Percentiles rank a stretch among this genome's conserved stretches.
These are phyloP conservation scores for Calonectria crousiana DNA, from an alignment of 2,329 filamentous ascomycete species.

Conservation along the genomic window DNA sequence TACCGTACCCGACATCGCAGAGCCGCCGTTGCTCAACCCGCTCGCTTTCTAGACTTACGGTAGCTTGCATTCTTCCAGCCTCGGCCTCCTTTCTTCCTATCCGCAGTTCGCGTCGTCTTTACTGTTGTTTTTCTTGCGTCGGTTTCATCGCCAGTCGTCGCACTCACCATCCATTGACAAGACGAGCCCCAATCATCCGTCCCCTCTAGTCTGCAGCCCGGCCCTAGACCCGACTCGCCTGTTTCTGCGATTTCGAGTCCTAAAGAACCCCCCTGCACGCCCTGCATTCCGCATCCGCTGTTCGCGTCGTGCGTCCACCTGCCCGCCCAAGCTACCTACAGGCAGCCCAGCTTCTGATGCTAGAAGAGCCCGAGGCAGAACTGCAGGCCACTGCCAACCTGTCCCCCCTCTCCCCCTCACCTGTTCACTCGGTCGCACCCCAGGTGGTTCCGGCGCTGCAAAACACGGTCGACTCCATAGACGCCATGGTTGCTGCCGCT, in stretches of 20 bases:
- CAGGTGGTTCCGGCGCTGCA: slow-evolving; percentile 64
- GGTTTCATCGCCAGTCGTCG: slow-evolving; percentile 31
- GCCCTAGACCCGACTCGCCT: slow-evolving; percentile 32
- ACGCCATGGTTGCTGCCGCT: slow-evolving; percentile 58
- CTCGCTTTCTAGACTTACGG: slow-evolving; percentile 3
- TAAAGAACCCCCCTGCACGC: slow-evolving; percentile 29
- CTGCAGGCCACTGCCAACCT: slow-evolving; percentile 66
- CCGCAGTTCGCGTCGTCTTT: slow-evolving; percentile 5
- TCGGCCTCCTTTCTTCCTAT: slow-evolving; percentile 4
- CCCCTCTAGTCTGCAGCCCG: slow-evolving; percentile 33
- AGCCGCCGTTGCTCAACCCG: slow-evolving; percentile 22
- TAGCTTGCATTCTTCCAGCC: slow-evolving; percentile 28
- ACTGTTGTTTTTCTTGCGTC: slow-evolving; percentile 32
- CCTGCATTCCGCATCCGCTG: slow-evolving; percentile 22
- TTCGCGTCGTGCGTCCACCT: slow-evolving; percentile 24
- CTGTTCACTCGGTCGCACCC: slow-evolving; percentile 60
- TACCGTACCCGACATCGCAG: slow-evolving; percentile 44
- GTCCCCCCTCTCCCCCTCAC: slow-evolving; percentile 64
- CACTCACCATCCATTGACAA: slow-evolving; percentile 34
- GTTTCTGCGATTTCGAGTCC: slow-evolving; percentile 35
- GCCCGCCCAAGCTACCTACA: slow-evolving; percentile 29
- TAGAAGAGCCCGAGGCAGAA: slow-evolving; percentile 56
- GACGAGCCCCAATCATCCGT: slow-evolving; percentile 32
- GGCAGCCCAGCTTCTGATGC: slow-evolving; percentile 55
- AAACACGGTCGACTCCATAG: slow-evolving; percentile 63